These are phyloP conservation scores for Acanthochlamys bracteata DNA, from an alignment of 106 monocot species.

Conservation along the genomic window DNA sequence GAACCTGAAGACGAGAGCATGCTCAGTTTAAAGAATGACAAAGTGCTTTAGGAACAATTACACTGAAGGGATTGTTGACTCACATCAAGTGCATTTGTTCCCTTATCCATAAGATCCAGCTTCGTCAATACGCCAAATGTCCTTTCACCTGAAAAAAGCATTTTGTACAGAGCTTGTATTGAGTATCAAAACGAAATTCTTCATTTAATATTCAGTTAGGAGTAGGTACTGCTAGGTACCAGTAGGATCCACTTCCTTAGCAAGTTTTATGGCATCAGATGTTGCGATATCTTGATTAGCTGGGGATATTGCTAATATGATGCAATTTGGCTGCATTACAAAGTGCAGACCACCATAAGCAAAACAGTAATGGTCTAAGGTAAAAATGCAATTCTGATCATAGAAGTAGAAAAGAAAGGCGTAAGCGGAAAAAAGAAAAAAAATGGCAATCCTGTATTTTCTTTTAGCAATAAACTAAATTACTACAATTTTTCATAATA, in stretches of 20 bases:
- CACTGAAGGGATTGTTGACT: neutral
- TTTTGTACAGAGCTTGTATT: neutral
- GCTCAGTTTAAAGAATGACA: neutral
- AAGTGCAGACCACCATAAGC: neutral
- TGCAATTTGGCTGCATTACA: slow-evolving; percentile 31
- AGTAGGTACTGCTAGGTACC: slow-evolving; percentile 34
- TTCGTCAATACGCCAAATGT: slow-evolving; percentile 52
- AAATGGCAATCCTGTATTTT: no score
- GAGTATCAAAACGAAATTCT: no score
- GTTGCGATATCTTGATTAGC: slow-evolving; percentile 38
- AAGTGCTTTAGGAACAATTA: neutral
- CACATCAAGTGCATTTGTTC: slow-evolving; percentile 37
- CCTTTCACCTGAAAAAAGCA: slow-evolving; percentile 25
- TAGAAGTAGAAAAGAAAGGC: no score
- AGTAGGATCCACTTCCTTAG: slow-evolving; percentile 37
- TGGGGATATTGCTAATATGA: slow-evolving; percentile 41
- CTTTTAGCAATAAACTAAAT: no score
- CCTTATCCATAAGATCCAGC: slow-evolving; percentile 39
- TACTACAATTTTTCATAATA: no score
- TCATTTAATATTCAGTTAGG: no score
- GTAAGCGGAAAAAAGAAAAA: no score
- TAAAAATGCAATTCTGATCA: no score
- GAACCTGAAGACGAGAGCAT: slow-evolving; percentile 23
- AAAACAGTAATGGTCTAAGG: neutral
- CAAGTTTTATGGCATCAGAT: slow-evolving; percentile 43